These are phyloP conservation scores for Paraphaeosphaeria sporulosa DNA, from an alignment of 2,329 filamentous ascomycete genomes.

Conservation along the genomic window DNA sequence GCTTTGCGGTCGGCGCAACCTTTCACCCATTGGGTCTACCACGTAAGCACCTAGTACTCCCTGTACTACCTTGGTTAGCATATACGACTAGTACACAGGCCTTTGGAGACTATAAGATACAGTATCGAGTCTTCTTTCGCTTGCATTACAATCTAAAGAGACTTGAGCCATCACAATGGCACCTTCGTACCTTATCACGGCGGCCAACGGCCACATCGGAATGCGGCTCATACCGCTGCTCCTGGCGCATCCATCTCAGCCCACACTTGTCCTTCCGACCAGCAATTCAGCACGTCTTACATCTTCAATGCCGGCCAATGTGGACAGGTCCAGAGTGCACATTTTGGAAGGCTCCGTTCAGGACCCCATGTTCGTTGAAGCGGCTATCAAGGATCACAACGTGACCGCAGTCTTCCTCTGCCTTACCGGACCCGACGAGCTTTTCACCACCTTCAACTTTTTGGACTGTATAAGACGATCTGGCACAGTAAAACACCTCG, in stretches of 20 bases:
- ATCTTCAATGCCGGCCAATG: constrained; percentile 1
- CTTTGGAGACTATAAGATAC: not conserved
- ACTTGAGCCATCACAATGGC: not conserved
- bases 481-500: constrained; percentile 10
- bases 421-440: constrained; percentile 10
- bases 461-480: not conserved
- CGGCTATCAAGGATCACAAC: not conserved
- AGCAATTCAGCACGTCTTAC: constrained; percentile 1
- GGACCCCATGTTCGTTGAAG: constrained; percentile 6
- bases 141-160: not conserved
- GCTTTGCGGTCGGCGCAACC: not conserved
- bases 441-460: constrained; percentile 14
- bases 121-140: not conserved
- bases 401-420: constrained; percentile 11
- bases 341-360: not conserved
- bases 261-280: constrained; percentile 6
- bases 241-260: constrained; percentile 4
- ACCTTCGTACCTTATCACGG: constrained; percentile 13
- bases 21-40: not conserved
- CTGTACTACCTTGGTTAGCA: not conserved
- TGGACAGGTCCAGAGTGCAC: constrained; percentile 6
- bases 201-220: constrained; percentile 8
- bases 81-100: not conserved
- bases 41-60: not conserved
- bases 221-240: constrained; percentile 6